phyloP scores from a whole-genome alignment of 108 stramenopile genomes.

The Discostella pseudostelligera region DNA sequence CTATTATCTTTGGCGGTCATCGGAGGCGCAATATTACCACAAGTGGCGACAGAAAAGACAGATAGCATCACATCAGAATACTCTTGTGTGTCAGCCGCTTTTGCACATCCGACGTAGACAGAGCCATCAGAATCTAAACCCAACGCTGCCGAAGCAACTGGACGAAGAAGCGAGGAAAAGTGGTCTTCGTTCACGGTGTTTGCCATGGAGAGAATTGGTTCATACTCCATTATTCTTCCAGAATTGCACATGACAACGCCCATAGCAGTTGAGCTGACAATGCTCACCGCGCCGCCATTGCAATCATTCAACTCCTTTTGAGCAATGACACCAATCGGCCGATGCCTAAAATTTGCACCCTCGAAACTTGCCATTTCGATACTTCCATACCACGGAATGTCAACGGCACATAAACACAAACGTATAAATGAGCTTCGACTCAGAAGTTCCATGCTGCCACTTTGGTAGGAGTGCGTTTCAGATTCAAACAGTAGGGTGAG shows the following conservation, averaged over 20 bases:
- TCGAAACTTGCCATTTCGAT: slow-evolving; percentile 20
- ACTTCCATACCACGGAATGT: slow-evolving; percentile 50
- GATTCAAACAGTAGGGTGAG: slow-evolving; percentile 30
- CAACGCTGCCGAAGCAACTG: slow-evolving; percentile 39
- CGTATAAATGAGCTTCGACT: slow-evolving; percentile 5
- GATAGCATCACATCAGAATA: slow-evolving; percentile 57
- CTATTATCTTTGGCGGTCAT: slow-evolving; percentile 6
- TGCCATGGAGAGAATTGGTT: slow-evolving; percentile 19
- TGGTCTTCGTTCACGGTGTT: slow-evolving; percentile 26
- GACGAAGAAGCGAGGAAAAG: slow-evolving; percentile 40
- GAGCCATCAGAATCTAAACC: slow-evolving; percentile 67
- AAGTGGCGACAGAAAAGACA: slow-evolving; percentile 58
- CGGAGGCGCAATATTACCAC: slow-evolving; percentile 32
- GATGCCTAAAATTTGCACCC: slow-evolving; percentile 5
- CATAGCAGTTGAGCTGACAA: slow-evolving; percentile 8
- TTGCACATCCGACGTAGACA: slow-evolving; percentile 21
- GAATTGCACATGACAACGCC: slow-evolving; percentile 25
- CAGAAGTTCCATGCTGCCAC: slow-evolving; percentile 1
- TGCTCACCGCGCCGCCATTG: slow-evolving; percentile 3
- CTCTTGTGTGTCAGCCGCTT: slow-evolving; percentile 30
- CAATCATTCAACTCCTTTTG: slow-evolving; percentile 23
- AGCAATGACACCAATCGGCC: slow-evolving; percentile 42
- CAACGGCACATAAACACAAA: slow-evolving; percentile 43
- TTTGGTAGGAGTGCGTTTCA: slow-evolving; percentile 6
- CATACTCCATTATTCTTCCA: slow-evolving; percentile 16